Conservation (phyloP, 768 basidiomycete species). For the Mycena crocata region DNA sequence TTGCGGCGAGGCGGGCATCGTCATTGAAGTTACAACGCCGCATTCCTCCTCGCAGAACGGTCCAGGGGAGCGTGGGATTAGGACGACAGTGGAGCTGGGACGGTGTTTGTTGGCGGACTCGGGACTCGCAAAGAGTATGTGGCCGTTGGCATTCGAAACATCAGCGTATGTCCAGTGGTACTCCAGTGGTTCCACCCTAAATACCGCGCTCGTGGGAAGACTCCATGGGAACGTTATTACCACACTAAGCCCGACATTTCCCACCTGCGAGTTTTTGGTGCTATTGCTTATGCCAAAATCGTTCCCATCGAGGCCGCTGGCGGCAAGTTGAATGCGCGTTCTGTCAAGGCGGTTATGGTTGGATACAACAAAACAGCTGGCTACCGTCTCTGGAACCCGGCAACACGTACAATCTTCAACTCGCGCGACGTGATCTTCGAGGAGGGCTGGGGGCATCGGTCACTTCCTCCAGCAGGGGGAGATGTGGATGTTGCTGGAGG, state of each 20-base stretch:
- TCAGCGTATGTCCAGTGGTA: conserved; percentile 34
- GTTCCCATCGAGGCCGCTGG: conserved; percentile 16
- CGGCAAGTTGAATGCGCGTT: conserved; percentile 17
- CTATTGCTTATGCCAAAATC: conserved; percentile 42
- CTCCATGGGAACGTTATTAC: conserved; percentile 30
- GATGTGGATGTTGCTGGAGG: neutral
- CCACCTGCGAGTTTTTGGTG: conserved; percentile 45
- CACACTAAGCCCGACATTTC: conserved; percentile 38
- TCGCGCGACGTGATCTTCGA: conserved; percentile 40
- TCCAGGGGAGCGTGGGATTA: conserved; percentile 41
- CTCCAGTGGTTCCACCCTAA: conserved; percentile 20
- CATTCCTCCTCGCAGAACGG: conserved; percentile 48
- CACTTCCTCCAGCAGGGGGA: too few relatives aligned
- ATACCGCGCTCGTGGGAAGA: conserved; percentile 10
- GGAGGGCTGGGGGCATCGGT: conserved; percentile 32
- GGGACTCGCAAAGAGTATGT: conserved; percentile 34
- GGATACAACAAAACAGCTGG: conserved; percentile 35
- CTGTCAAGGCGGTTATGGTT: conserved; percentile 33
- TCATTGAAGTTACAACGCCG: conserved; percentile 38
- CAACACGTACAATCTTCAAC: conserved; percentile 25
- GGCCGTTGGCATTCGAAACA: conserved; percentile 29
- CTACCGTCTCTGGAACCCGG: conserved; percentile 35
- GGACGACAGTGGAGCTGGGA: conserved; percentile 40
- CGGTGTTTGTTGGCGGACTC: conserved; percentile 38
- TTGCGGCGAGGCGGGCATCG: conserved; percentile 3